Evolutionary conservation across 805 yeast genomes (phyloP), one percentile per base, ranked within the genome.

Genomic region (Clavispora phyllophila): DNA sequence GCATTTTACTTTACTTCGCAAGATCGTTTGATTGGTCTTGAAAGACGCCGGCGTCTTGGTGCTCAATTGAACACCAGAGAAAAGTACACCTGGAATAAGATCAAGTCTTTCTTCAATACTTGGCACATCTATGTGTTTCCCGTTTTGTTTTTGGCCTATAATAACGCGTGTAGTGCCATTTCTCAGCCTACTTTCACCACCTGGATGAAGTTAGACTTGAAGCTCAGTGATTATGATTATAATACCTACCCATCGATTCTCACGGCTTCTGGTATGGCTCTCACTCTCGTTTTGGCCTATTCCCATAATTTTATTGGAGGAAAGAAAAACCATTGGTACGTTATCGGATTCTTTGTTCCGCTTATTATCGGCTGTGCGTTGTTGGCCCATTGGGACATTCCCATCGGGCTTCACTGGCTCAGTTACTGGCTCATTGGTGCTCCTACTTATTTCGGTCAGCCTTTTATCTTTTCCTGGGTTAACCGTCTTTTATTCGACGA

Each of bases 391-490:
- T 79, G 82, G 81, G 49, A 72, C 33, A 67, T 77, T 23, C 75
- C 78, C 1, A 55, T 50, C 10, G 75, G 75, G 1, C 65, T 70
- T 28, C 78, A 76, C 44, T 77, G 80, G 77, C 58, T 72, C 9
- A 61, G 72, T 10, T 79, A 75, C 54, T 76, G 69, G 48, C 46
- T 76, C 36, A 56, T 71, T 3, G 77, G 78, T 3, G 55, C 72
- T 13, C 79, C 80, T 9, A 61, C 72, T 0, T 53, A 73, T 3
- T 70, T 70, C 72, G 82, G 80, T 1, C 82, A 75, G 58, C 81
- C 82, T 2, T 67, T 73, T 48, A 73, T 77, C 12, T 78, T 71
- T 46, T 64, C 79, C 2, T 79, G 83, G 84, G 70, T 77, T 28
- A 78, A 78, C 52, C 61, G 76, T 29, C 51, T 70, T 20, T 53